Evolutionary conservation across 345 rosid genomes (phyloP).

Genomic region (Gossypium bickii): DNA sequence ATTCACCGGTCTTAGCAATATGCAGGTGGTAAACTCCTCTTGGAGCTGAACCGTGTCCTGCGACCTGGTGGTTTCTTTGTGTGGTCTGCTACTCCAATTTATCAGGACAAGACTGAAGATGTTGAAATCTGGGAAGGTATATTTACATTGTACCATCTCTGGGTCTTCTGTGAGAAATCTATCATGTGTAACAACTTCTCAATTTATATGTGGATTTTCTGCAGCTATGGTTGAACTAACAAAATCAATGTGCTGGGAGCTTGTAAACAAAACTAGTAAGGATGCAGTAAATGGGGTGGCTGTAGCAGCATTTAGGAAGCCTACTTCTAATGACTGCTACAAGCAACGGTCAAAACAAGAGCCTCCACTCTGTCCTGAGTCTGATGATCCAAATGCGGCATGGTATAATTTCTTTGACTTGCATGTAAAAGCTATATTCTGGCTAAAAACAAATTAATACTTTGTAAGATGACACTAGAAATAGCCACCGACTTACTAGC

Average conservation of each 20-base stretch:
- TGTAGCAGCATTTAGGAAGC: constrained; percentile 76
- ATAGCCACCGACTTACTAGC: not conserved
- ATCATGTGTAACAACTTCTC: constrained; percentile 23
- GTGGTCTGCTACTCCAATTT: constrained; percentile 96
- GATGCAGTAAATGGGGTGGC: constrained; percentile 72
- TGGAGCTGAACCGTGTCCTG: constrained; percentile 83
- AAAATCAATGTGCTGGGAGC: constrained; percentile 89
- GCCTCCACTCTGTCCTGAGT: constrained; percentile 69
- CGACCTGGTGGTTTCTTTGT: constrained; percentile 95
- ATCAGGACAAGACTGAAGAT: constrained; percentile 73
- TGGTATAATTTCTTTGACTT: constrained; percentile 40
- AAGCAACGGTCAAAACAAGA: constrained; percentile 55
- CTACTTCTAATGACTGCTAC: constrained; percentile 77
- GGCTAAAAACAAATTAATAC: not conserved
- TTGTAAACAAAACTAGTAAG: constrained; percentile 55
- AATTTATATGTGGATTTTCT: constrained; percentile 23
- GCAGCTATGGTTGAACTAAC: constrained; percentile 81
- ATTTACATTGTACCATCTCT: constrained; percentile 8
- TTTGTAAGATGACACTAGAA: not conserved
- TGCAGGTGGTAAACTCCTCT: constrained; percentile 87
- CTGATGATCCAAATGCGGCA: constrained; percentile 94
- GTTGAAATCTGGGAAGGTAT: constrained; percentile 87
- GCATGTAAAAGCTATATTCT: not conserved
- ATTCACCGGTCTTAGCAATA: not conserved
- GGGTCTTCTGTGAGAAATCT: constrained; percentile 6